phyloP scores from a whole-genome alignment of 108 stramenopile species.

The Pseudonitzschia multiseries region DNA sequence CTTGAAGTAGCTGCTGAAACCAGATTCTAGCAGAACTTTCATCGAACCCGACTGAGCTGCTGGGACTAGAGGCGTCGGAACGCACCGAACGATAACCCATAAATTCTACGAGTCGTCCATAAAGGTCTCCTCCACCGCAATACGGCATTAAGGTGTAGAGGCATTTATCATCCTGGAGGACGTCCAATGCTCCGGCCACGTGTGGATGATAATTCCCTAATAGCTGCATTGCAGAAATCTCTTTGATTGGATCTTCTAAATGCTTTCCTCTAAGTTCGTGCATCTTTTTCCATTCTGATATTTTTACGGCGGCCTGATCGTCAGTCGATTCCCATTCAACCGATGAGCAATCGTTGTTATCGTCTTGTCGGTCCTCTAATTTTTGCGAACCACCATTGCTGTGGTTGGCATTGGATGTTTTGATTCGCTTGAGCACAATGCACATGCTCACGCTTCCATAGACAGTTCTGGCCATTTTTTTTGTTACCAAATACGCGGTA shows the following conservation, averaged over 20 bases:
- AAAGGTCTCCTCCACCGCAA: slow-evolving; percentile 83
- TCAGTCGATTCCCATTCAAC: slow-evolving; percentile 78
- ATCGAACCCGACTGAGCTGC: slow-evolving; percentile 17
- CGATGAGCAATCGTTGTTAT: slow-evolving; percentile 24
- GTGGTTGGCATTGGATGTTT: background rate
- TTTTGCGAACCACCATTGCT: slow-evolving; percentile 27
- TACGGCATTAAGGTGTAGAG: slow-evolving; percentile 85
- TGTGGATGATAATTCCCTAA: slow-evolving; percentile 77
- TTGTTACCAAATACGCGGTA: slow-evolving; percentile 39
- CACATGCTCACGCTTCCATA: slow-evolving; percentile 69
- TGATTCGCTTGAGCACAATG: slow-evolving; percentile 48
- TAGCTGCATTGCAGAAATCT: slow-evolving; percentile 87
- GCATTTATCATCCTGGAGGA: slow-evolving; percentile 81
- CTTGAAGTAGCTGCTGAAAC: slow-evolving; percentile 74
- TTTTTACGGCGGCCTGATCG: slow-evolving; percentile 70
- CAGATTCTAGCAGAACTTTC: slow-evolving; percentile 60
- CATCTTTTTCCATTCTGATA: slow-evolving; percentile 63
- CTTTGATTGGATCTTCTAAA: slow-evolving; percentile 87
- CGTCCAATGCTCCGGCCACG: slow-evolving; percentile 74
- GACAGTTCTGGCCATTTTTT: slow-evolving; percentile 52
- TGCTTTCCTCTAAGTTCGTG: slow-evolving; percentile 57
- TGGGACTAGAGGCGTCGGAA: background rate
- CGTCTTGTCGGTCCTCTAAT: slow-evolving; percentile 49
- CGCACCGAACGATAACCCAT: slow-evolving; percentile 17
- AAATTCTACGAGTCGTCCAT: slow-evolving; percentile 35